phyloP scores from a whole-genome alignment of 2,329 filamentous ascomycete species.

The Exophiala aquamarina region DNA sequence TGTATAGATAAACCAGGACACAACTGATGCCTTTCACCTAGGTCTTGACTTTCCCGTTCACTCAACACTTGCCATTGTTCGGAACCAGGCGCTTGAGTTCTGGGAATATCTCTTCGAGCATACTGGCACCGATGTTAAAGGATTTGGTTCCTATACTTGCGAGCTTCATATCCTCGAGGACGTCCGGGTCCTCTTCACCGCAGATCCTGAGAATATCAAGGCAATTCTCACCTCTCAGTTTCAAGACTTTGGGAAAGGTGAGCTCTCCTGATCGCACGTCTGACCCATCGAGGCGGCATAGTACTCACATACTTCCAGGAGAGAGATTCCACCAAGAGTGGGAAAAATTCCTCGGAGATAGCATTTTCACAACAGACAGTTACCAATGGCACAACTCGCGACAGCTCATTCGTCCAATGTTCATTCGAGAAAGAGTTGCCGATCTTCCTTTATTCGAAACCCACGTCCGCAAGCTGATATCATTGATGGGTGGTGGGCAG shows the following conservation, averaged over 20 bases:
- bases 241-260: constrained; percentile 75
- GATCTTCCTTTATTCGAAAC: constrained; percentile 81
- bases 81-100: constrained; percentile 24
- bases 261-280: constrained; percentile 41
- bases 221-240: constrained; percentile 88
- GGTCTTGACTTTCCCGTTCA: constrained; percentile 25
- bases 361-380: constrained; percentile 80
- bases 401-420: constrained; percentile 84
- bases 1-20: not conserved
- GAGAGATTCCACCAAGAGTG: constrained; percentile 69
- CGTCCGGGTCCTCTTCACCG: constrained; percentile 68
- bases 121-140: constrained; percentile 15
- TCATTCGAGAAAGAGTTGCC: constrained; percentile 79
- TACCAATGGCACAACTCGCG: constrained; percentile 76
- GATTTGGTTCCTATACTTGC: constrained; percentile 18
- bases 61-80: constrained; percentile 18
- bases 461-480: constrained; percentile 72
- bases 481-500: constrained; percentile 55
- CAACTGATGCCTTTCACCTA: constrained; percentile 4
- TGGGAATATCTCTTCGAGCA: constrained; percentile 22
- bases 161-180: constrained; percentile 22
- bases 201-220: constrained; percentile 87
- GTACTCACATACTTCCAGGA: constrained; percentile 9
- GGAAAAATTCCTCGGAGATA: constrained; percentile 78
- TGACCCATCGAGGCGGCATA: too few relatives aligned